These are phyloP conservation scores for Carex sylvatica DNA, from an alignment of 202 grass and related monocot species.

Conservation along the genomic window DNA sequence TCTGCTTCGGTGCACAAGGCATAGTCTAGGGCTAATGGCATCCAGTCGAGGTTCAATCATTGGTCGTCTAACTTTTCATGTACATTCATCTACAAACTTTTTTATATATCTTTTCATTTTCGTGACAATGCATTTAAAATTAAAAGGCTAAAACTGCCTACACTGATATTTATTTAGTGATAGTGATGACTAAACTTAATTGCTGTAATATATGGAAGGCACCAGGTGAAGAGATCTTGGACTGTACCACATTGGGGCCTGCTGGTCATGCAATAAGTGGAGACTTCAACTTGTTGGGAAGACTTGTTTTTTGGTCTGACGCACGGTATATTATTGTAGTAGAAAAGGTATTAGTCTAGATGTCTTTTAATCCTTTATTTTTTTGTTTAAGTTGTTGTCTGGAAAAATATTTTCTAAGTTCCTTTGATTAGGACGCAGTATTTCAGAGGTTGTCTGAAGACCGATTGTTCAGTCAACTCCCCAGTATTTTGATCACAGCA, in stretches of 20 bases:
- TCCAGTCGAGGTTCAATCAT: conserved; percentile 78
- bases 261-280: conserved; percentile 75
- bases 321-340: conserved; percentile 74
- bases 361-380: neutral
- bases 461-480: conserved; percentile 67
- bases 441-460: conserved; percentile 98
- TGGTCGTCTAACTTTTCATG: conserved; percentile 64
- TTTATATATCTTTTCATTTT: conserved; percentile 20
- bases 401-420: neutral
- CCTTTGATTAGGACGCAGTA: conserved; percentile 72
- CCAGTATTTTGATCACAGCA: conserved; percentile 78
- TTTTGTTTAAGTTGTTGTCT: conserved; percentile 2
- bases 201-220: conserved; percentile 35
- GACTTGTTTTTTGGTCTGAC: conserved; percentile 63
- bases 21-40: conserved; percentile 89
- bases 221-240: conserved; percentile 48
- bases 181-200: neutral
- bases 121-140: conserved; percentile 9
- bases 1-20: conserved; percentile 78
- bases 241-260: conserved; percentile 79
- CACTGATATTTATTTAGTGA: neutral
- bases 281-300: conserved; percentile 60
- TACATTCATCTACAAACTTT: conserved; percentile 14
- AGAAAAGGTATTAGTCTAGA: conserved; percentile 57
- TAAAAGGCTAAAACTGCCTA: conserved; percentile 2